Evolutionary conservation across 768 basidiomycete genomes (phyloP), one percentile per base, ranked within the genome.

Genomic region (Boletus pseudopeckii): DNA sequence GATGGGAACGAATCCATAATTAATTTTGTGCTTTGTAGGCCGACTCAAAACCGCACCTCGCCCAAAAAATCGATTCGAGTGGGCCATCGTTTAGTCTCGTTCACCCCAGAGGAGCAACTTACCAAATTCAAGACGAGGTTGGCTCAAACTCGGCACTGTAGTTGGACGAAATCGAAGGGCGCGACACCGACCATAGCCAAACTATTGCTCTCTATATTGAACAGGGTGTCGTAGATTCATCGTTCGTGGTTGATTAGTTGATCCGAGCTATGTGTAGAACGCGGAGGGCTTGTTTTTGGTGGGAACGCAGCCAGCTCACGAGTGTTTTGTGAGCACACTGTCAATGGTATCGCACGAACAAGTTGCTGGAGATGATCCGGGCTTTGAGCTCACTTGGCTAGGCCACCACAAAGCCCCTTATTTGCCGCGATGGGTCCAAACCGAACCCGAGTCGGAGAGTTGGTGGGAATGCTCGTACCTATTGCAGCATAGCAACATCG

Each of bases 401-500:
- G 8, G 8, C 8, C 33, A 13, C 33, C 33, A 13, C 13, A 33
- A 7, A 33, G 33, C 33, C 20, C 39, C 39, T 44, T 9, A 28
- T 28, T 33, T 33, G 14, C 33, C 33, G 13, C 13, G 33, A 34
- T 28, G 28, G 13, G 15, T 9, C 24, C n/a, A 13, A 28, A n/a
- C 11, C 32, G 7, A 20, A 3, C 13, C 38, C n/a, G n/a, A n/a
- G n/a, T 28, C 28, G 28, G 28, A 28, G 36, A 45, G 22, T 7
- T 15, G 45, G 53, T 48, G 54, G 54, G 54, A 49, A 45, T n/a
- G 17, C 13, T n/a, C 8, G 11, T 10, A 22, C 46, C 48, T 17
- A 41, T 56, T 42, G 40, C 40, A 24, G 40, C 6, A 50, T 36
- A 13, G 22, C 20, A 48, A 14, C 39, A 50, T 51, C 55, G 28